These are phyloP conservation scores for Termitomyces heimii DNA, from an alignment of 768 basidiomycete genomes.

Conservation along the genomic window DNA sequence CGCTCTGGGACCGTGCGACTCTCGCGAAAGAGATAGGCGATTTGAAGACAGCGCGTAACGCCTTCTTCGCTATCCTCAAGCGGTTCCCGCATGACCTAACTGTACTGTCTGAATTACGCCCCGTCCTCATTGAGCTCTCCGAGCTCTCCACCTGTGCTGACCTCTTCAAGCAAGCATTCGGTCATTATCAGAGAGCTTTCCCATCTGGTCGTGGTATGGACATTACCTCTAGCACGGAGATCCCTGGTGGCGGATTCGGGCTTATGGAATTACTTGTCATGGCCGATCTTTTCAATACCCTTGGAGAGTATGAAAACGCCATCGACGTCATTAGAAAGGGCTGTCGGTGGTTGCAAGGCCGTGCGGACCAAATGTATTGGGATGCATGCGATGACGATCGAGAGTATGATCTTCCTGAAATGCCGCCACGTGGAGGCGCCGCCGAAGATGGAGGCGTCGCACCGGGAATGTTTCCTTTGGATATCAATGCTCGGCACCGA, in stretches of 20 bases:
- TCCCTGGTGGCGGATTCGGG: slow-evolving; percentile 48
- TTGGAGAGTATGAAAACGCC: slow-evolving; percentile 63
- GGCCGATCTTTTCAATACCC: slow-evolving; percentile 75
- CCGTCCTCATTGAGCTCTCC: slow-evolving; percentile 67
- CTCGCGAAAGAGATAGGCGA: slow-evolving; percentile 76
- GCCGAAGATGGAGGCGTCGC: slow-evolving; percentile 41
- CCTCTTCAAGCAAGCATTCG: slow-evolving; percentile 71
- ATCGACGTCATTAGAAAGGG: slow-evolving; percentile 68
- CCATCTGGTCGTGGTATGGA: slow-evolving; percentile 35
- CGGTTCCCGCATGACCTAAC: slow-evolving; percentile 74
- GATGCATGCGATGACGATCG: slow-evolving; percentile 80
- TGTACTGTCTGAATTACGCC: slow-evolving; percentile 73
- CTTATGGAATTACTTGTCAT: slow-evolving; percentile 75
- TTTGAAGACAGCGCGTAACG: slow-evolving; percentile 54
- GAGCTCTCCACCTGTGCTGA: slow-evolving; percentile 60
- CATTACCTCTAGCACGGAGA: slow-evolving; percentile 19
- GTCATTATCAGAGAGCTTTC: slow-evolving; percentile 50
- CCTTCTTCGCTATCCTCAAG: slow-evolving; percentile 67
- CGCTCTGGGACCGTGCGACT: slow-evolving; percentile 84
- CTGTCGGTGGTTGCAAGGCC: slow-evolving; percentile 88
- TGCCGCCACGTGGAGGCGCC: slow-evolving; percentile 17
- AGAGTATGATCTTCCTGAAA: slow-evolving; percentile 64
- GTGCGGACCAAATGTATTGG: slow-evolving; percentile 71
- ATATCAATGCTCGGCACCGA: slow-evolving; percentile 76
- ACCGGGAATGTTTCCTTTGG: slow-evolving; percentile 56